Evolutionary conservation across 2,329 filamentous ascomycete species (phyloP).

Genomic region (Paracoccidioides lutzii): DNA sequence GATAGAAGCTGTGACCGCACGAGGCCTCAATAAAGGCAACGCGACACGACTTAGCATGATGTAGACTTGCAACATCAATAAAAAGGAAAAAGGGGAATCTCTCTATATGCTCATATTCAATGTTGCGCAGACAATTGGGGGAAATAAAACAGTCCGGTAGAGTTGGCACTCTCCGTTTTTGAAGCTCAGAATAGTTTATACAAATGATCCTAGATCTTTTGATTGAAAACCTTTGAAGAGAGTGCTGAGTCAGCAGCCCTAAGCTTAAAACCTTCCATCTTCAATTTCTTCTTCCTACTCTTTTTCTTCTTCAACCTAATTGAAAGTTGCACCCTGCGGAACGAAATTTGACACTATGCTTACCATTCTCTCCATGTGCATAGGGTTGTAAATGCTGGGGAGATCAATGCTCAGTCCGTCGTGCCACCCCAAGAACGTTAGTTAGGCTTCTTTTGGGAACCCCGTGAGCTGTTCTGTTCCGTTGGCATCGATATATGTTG

Average conservation of each 20-base stretch:
- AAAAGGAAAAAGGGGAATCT: conserved; percentile 5
- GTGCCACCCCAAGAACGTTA: conserved; percentile 37
- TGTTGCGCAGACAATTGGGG: background rate
- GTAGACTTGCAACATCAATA: conserved; percentile 11
- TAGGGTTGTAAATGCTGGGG: conserved; percentile 47
- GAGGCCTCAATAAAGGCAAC: conserved; percentile 33
- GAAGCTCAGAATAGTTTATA: background rate
- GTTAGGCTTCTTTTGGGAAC: conserved; percentile 20
- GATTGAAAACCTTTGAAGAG: background rate
- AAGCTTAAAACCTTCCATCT: conserved; percentile 9
- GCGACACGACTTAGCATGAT: conserved; percentile 35
- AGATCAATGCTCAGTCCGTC: conserved; percentile 33
- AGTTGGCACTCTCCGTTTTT: background rate
- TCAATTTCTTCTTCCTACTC: conserved; percentile 14
- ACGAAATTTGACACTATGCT: conserved; percentile 48
- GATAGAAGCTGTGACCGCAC: conserved; percentile 24
- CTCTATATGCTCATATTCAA: conserved; percentile 14
- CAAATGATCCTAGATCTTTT: background rate
- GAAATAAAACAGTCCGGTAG: background rate
- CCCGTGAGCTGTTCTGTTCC: conserved; percentile 36
- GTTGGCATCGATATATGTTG: conserved; percentile 34
- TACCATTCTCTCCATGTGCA: conserved; percentile 32
- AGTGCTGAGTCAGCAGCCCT: background rate
- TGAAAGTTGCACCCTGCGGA: conserved; percentile 45
- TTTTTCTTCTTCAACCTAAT: conserved; percentile 29